A percentile compares a stretch with the other conserved stretches of the same genome.
phyloP scores from a whole-genome alignment of 2,329 filamentous ascomycete species.

The Fusarium aywerte region DNA sequence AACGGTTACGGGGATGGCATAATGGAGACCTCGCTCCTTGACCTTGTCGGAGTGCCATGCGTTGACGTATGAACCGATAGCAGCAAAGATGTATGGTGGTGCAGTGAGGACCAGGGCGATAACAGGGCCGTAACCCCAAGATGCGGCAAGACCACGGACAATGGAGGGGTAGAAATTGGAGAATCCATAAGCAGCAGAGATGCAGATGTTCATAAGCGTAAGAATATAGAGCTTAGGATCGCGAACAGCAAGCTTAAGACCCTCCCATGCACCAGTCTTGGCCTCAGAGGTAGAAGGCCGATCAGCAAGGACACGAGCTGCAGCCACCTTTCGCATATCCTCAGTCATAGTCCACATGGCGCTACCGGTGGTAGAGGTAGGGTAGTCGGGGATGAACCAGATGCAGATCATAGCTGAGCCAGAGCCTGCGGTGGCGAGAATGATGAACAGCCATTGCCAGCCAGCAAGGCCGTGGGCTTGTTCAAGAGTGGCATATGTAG shows the following conservation, averaged over 20 bases:
- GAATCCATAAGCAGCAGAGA: slow-evolving; percentile 17
- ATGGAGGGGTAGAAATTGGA: slow-evolving; percentile 23
- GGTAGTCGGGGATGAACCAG: slow-evolving; percentile 23
- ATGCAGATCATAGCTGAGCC: slow-evolving; percentile 20
- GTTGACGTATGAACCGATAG: slow-evolving; percentile 18
- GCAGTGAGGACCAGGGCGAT: slow-evolving; percentile 16
- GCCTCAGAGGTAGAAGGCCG: slow-evolving; percentile 1
- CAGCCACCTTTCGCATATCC: slow-evolving; percentile 16
- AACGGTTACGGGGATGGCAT: slow-evolving; percentile 7
- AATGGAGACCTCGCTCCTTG: slow-evolving; percentile 13
- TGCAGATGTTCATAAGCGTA: slow-evolving; percentile 20
- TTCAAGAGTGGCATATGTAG: slow-evolving; percentile 11
- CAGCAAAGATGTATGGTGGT: slow-evolving; percentile 14
- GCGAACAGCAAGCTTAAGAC: slow-evolving; percentile 14
- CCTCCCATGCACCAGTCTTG: slow-evolving; percentile 19
- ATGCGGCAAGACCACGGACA: slow-evolving; percentile 3
- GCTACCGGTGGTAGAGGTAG: not conserved
- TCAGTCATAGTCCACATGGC: slow-evolving; percentile 17
- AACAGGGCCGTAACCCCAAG: slow-evolving; percentile 18
- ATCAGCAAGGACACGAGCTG: slow-evolving; percentile 13
- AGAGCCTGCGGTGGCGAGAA: slow-evolving; percentile 5
- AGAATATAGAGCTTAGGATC: slow-evolving; percentile 23
- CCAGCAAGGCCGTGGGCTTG: slow-evolving; percentile 3
- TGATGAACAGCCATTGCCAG: slow-evolving; percentile 23
- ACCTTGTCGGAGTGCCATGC: slow-evolving; percentile 25